These are phyloP conservation scores for Mortierella claussenii DNA, from an alignment of 192 early-diverging fungal genomes.

Conservation along the genomic window DNA sequence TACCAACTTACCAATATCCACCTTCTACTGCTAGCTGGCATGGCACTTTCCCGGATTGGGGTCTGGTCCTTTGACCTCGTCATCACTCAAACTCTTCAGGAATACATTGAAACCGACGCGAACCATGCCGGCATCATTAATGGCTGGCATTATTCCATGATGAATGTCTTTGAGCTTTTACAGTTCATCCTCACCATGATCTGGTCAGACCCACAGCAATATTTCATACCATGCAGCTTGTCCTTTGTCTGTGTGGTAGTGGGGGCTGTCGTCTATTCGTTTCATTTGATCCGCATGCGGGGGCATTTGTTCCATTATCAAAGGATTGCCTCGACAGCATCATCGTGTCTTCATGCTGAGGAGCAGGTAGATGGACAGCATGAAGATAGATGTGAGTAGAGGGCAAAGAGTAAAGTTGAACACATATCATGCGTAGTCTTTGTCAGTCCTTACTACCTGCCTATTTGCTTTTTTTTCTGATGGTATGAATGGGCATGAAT, in stretches of 20 bases:
- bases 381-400: neutral
- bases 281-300: conserved; percentile 22
- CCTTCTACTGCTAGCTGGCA: too few relatives aligned
- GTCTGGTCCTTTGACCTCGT: conserved; percentile 53
- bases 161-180: conserved; percentile 38
- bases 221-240: conserved; percentile 45
- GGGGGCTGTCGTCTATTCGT: conserved; percentile 40
- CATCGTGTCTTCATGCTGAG: neutral
- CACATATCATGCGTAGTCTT: too few relatives aligned
- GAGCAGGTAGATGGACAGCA: neutral
- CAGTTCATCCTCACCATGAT: conserved; percentile 46
- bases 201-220: conserved; percentile 45
- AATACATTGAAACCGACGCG: conserved; percentile 10
- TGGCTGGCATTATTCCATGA: conserved; percentile 51
- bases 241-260: conserved; percentile 34
- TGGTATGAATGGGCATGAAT: too few relatives aligned
- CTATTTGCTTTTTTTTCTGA: neutral
- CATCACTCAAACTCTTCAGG: conserved; percentile 50
- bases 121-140: conserved; percentile 38
- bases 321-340: conserved; percentile 24
- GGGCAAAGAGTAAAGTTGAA: too few relatives aligned
- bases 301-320: conserved; percentile 54
- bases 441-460: too few relatives aligned
- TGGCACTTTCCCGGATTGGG: conserved; percentile 48
- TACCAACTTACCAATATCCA: too few relatives aligned